These are phyloP conservation scores for Sisymbrium irio DNA, from an alignment of 345 rosid genomes.

Conservation along the genomic window DNA sequence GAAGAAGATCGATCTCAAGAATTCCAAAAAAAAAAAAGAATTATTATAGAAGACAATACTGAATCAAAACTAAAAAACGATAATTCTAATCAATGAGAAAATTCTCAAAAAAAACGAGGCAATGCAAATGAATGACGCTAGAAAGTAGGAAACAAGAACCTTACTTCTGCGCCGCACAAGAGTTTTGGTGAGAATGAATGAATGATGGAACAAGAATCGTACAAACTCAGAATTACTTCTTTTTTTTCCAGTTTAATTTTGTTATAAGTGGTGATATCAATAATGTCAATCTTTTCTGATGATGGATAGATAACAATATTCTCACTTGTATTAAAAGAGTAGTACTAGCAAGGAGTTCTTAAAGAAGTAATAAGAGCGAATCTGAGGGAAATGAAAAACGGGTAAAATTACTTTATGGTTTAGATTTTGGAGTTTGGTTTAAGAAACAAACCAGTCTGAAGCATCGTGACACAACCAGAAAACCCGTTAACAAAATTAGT, in stretches of 20 bases:
- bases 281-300: neutral
- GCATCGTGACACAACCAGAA: no score
- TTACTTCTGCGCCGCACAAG: neutral
- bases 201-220: slow-evolving; percentile 3
- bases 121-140: neutral
- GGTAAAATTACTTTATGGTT: neutral
- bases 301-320: neutral
- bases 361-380: neutral
- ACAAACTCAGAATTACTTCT: neutral
- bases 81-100: neutral
- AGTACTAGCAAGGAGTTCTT: neutral
- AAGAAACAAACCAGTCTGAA: neutral
- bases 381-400: neutral
- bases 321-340: neutral
- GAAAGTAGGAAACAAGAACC: neutral
- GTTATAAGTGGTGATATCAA: neutral
- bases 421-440: neutral
- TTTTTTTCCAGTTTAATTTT: neutral
- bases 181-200: slow-evolving; percentile 7
- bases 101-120: neutral
- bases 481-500: no score
- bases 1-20: neutral
- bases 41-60: neutral
- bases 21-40: no score
- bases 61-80: neutral